Base-by-base conservation (phyloP, 805 yeast genomes). In the Cyberlindnera lachancei region DNA sequence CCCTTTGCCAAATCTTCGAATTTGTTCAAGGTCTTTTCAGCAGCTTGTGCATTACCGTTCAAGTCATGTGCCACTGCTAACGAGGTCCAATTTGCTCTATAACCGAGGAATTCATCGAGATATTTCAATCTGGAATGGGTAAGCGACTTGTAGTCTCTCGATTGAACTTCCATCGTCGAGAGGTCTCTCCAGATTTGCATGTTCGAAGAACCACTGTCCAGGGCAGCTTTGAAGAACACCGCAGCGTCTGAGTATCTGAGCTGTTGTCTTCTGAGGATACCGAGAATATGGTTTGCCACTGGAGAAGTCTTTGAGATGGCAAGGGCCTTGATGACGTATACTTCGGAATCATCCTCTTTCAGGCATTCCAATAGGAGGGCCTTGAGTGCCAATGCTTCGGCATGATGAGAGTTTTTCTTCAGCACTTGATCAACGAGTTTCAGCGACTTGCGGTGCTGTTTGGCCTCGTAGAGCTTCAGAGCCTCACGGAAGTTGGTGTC, bases 31-130 rank as follows among this genome's bases (percentile, higher is more conserved):
- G 90, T 82, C 35, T 71, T 71, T 35, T 79, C 78, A 6, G 95
- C 90, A 16, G 73, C 73, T 23, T 62, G 64, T 48, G 66, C 70
- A 48, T 87, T 84, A 17, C 72, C 70, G 53, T 73, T 73, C 52
- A 88, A 64, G 55, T 83, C 84, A 52, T 81, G 85, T 1, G 96
- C 95, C 26, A 86, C 68, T 1, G 95, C 95, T 31, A 82, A 66
- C 0, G 80, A 79, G 2, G 94, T 82, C 95, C 96, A 88, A 52
- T 85, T 83, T 40, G 90, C 87, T 42, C 96, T 71, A 53, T 75
- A 83, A 0, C 94, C 94, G 9, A 92, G 76, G 45, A 72, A 79
- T 17, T 71, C 68, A 46, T 80, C 83, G 56, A 92, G 67, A 47
- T 75, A 77, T 23, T 67, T 65, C 38, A 73, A 75, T 46, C 96